Evolutionary conservation across 2,329 filamentous ascomycete genomes (phyloP).

Genomic region (Clonostachys rosea): DNA sequence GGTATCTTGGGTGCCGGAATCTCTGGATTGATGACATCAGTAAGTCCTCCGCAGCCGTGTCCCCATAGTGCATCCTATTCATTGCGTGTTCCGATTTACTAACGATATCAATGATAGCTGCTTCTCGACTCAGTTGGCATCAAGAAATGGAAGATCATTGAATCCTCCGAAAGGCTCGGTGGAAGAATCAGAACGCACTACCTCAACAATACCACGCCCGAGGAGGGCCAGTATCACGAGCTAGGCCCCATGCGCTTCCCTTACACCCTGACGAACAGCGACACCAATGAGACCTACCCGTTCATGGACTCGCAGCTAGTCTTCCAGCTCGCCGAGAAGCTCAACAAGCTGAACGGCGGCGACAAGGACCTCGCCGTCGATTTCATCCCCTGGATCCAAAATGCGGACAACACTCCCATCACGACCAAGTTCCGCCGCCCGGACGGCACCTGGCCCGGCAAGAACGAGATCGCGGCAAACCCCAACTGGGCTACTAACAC

Average conservation of each 20-base stretch:
- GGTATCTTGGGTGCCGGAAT: too few relatives aligned
- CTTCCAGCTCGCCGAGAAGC: slow-evolving; percentile 54
- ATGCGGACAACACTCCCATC: slow-evolving; percentile 44
- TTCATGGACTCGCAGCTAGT: slow-evolving; percentile 62
- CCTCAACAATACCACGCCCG: slow-evolving; percentile 46
- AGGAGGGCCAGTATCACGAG: slow-evolving; percentile 64
- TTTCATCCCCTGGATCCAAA: slow-evolving; percentile 60
- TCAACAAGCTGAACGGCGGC: slow-evolving; percentile 57
- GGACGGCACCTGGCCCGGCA: slow-evolving; percentile 46
- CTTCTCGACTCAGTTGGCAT: slow-evolving; percentile 47
- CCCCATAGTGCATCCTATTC: slow-evolving; percentile 52
- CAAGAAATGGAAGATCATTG: slow-evolving; percentile 56
- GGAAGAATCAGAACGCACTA: slow-evolving; percentile 62
- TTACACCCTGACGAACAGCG: slow-evolving; percentile 16
- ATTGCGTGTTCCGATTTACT: slow-evolving; percentile 40
- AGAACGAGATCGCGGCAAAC: slow-evolving; percentile 39
- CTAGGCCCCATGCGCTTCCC: slow-evolving; percentile 58
- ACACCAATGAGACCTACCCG: slow-evolving; percentile 49
- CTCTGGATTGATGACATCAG: too few relatives aligned
- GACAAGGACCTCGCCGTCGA: slow-evolving; percentile 43
- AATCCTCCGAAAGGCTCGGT: slow-evolving; percentile 55
- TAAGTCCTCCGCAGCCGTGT: slow-evolving; percentile 25
- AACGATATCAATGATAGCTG: slow-evolving; percentile 47
- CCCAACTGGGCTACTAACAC: slow-evolving; percentile 23
- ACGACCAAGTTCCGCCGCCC: slow-evolving; percentile 40